Evolutionary conservation across 2,329 filamentous ascomycete species (phyloP).

Genomic region (Delphinella strobiligena): DNA sequence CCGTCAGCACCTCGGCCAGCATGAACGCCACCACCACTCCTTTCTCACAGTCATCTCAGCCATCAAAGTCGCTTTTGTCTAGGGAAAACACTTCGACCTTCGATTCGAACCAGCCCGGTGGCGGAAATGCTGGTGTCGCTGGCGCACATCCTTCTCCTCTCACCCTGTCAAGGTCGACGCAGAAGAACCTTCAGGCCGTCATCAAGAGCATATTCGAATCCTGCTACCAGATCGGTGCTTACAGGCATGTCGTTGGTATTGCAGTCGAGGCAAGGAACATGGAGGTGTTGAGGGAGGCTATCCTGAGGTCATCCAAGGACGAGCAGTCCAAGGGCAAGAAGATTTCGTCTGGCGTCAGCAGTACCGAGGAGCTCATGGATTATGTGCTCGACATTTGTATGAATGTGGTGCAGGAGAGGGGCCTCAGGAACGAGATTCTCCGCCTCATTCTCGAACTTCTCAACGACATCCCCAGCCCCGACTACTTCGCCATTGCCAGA

Average conservation of each 20-base stretch:
- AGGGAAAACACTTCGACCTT: conserved; percentile 57
- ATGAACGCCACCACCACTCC: conserved; percentile 83
- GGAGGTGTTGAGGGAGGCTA: conserved; percentile 73
- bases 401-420: conserved; percentile 91
- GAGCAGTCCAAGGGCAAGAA: conserved; percentile 57
- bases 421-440: conserved; percentile 72
- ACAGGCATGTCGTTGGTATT: conserved; percentile 92
- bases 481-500: conserved; percentile 96
- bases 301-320: conserved; percentile 78
- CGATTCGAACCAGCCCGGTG: conserved; percentile 43
- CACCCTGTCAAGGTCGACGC: conserved; percentile 60
- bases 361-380: conserved; percentile 88
- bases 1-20: conserved; percentile 51
- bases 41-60: conserved; percentile 85
- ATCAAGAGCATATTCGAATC: conserved; percentile 85
- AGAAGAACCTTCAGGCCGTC: conserved; percentile 67
- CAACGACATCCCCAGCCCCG: conserved; percentile 80
- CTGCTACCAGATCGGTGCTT: conserved; percentile 75
- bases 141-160: conserved; percentile 47
- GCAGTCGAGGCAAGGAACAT: conserved; percentile 90
- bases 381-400: conserved; percentile 94
- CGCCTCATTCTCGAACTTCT: conserved; percentile 89
- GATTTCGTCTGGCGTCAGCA: conserved; percentile 39
- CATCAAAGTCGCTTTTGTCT: conserved; percentile 90
- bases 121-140: conserved; percentile 42